Base-by-base conservation (phyloP, 2,329 filamentous ascomycete genomes). In the Neofusicoccum laricinum region DNA sequence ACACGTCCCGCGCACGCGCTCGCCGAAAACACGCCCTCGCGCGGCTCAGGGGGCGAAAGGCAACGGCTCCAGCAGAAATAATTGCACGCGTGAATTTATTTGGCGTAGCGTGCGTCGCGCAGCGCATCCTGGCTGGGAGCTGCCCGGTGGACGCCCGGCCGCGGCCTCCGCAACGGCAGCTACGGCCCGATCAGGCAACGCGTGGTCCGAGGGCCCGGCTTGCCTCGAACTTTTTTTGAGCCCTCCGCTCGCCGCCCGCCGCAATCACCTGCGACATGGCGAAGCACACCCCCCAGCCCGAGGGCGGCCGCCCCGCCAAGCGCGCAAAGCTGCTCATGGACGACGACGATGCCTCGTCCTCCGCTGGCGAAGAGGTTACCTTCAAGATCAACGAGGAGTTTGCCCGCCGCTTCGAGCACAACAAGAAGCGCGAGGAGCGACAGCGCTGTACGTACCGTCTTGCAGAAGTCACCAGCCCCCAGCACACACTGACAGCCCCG, bases 371-470 rank as follows among this genome's bases (percentile, higher is more conserved):
- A 14, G 68, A 69, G 1, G 71, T 70, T 8, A 68, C 70, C 51
- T 70, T 98, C 75, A 93, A 90, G 75, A 89, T 99, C 78, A 98
- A 99, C 77, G 84, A 93, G 75, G 92, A 96, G 61, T 99, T 89
- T 76, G 95, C 95, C 48, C 87, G 86, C 69, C 85, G 92, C 45
- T 98, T 97, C 71, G 95, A 99, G 77, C 86, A 98, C 80, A 99
- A 99, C 80, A 97, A 98, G 82, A 97, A 97, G 81, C 87, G 94
- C 65, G 93, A 96, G 74, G 95, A 99, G 76, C 81, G 88, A 68
- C 89, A 93, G 15, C 84, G 86, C 73, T 77, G 89, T 90, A 72
- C 71, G 86, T 78, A 21, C 43, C 30, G 4, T 32, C 34, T 6
- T 34, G 12, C 32, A 8, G n/a, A 3, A 3, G 14, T 6, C 0